phyloP scores from a whole-genome alignment of 2,329 filamentous ascomycete species.

The Hymenoscyphus repandus region DNA sequence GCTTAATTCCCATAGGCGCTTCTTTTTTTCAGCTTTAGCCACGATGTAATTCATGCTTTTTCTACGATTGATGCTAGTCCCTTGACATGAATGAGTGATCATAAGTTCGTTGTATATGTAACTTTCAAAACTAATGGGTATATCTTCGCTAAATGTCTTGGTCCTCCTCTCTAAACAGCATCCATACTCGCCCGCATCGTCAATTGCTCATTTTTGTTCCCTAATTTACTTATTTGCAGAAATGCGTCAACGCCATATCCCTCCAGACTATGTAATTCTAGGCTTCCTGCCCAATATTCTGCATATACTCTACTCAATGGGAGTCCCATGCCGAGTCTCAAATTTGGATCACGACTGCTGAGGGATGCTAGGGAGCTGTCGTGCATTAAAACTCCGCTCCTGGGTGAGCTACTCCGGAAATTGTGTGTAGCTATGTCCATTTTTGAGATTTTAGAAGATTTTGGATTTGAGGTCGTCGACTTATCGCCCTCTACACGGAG shows the following conservation, averaged over 20 bases:
- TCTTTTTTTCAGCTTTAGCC: conserved; percentile 29
- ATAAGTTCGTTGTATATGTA: background rate
- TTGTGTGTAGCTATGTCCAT: conserved; percentile 29
- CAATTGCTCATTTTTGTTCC: conserved; percentile 96
- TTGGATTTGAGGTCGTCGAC: background rate
- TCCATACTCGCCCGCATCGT: conserved; percentile 73
- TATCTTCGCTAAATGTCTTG: background rate
- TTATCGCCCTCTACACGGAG: conserved; percentile 48
- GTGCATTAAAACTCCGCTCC: conserved; percentile 9
- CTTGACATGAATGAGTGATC: background rate
- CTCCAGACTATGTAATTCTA: conserved; percentile 87
- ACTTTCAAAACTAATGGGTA: background rate
- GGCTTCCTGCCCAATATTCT: conserved; percentile 93
- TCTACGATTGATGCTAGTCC: conserved; percentile 7
- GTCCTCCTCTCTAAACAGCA: conserved; percentile 43
- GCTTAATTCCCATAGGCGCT: conserved; percentile 23
- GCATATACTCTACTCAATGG: conserved; percentile 93
- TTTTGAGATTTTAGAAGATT: background rate
- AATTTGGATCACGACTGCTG: conserved; percentile 75
- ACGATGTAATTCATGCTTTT: conserved; percentile 33
- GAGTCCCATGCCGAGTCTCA: conserved; percentile 86
- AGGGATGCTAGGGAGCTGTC: conserved; percentile 66
- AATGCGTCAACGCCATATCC: conserved; percentile 97
- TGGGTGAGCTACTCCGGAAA: background rate
- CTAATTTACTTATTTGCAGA: conserved; percentile 89